Percentiles rank a stretch among this genome's conserved stretches.
Conservation (phyloP, 2,329 filamentous ascomycete species). For the Penicillium polonicum region DNA sequence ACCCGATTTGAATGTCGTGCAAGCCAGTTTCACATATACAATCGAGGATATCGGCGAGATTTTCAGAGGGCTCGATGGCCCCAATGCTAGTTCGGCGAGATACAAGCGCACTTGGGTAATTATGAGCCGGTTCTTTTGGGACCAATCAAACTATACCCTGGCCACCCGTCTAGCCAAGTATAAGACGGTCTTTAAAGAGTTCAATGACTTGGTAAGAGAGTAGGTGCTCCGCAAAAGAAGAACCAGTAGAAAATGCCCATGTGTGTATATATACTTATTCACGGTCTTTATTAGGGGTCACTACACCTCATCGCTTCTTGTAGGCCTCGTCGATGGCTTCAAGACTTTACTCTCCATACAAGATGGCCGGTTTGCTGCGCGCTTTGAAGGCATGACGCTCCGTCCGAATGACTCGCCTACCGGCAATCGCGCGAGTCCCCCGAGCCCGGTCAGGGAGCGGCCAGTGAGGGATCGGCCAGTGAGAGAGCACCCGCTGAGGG, state of each 20-base stretch:
- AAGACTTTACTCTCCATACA: constrained; percentile 31
- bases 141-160: constrained; percentile 49
- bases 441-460: constrained; percentile 24
- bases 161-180: constrained; percentile 52
- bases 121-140: constrained; percentile 47
- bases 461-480: neutral
- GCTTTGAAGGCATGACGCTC: constrained; percentile 28
- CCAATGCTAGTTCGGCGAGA: constrained; percentile 27
- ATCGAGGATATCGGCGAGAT: constrained; percentile 51
- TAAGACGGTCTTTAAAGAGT: constrained; percentile 49
- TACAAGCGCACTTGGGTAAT: constrained; percentile 54
- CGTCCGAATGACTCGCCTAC: constrained; percentile 26
- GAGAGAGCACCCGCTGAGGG: neutral
- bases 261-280: constrained; percentile 14
- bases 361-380: constrained; percentile 28
- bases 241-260: neutral
- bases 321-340: constrained; percentile 27
- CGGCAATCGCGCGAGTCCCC: constrained; percentile 27
- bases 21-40: constrained; percentile 52
- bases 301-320: constrained; percentile 28
- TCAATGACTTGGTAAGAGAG: constrained; percentile 49
- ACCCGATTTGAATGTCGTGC: constrained; percentile 50
- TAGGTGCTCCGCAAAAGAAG: constrained; percentile 30
- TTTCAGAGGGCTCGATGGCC: constrained; percentile 43
- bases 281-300: constrained; percentile 24